These are phyloP conservation scores for Lasiodiplodia theobromae DNA, from an alignment of 2,329 filamentous ascomycete genomes.

Conservation along the genomic window DNA sequence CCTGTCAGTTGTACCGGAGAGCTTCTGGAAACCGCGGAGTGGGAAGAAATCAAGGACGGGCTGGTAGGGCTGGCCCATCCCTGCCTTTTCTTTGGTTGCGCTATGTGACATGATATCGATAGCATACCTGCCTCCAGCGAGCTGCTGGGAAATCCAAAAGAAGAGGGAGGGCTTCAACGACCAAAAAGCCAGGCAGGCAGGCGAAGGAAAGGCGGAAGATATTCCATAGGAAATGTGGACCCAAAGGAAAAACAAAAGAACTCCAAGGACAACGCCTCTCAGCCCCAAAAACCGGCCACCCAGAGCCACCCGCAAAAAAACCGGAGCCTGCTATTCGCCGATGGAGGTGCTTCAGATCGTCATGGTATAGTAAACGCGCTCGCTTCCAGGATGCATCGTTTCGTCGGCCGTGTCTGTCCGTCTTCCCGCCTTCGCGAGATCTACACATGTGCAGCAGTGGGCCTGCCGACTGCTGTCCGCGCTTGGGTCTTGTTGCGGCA, in stretches of 20 bases:
- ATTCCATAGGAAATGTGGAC: conserved; percentile 1
- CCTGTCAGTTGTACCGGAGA: conserved; percentile 2
- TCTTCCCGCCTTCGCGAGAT: not conserved
- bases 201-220: conserved; percentile 2
- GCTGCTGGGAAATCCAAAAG: not conserved
- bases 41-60: not conserved
- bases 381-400: conserved; percentile 16
- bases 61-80: conserved; percentile 12
- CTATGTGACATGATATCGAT: conserved; percentile 20
- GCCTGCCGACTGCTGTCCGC: conserved; percentile 23
- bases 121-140: conserved; percentile 18
- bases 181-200: not conserved
- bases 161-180: not conserved
- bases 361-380: conserved; percentile 24
- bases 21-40: conserved; percentile 5
- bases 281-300: conserved; percentile 15
- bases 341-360: conserved; percentile 4
- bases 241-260: conserved; percentile 12
- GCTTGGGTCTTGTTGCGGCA: conserved; percentile 28
- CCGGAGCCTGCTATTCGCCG: conserved; percentile 11
- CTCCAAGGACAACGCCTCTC: conserved; percentile 22
- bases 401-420: conserved; percentile 21
- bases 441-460: conserved; percentile 23
- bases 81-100: conserved; percentile 7
- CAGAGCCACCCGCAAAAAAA: not conserved